Conservation (phyloP, 768 basidiomycete species). For the Daedaleopsis sinensis region DNA sequence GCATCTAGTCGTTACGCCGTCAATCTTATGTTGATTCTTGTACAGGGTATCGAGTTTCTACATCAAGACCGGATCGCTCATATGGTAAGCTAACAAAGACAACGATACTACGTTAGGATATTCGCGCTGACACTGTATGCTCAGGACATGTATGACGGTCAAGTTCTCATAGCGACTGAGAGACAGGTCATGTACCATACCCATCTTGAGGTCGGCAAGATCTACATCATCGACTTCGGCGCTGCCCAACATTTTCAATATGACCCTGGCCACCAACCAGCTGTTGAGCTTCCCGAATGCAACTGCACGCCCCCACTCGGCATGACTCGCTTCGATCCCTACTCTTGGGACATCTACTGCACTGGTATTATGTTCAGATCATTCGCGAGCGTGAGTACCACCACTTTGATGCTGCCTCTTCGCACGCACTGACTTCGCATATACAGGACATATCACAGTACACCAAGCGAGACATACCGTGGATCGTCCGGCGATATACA, state of each 20-base stretch:
- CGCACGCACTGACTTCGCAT: neutral
- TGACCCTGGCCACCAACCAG: neutral
- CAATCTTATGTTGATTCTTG: too few relatives aligned
- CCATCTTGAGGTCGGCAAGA: neutral
- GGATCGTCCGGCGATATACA: neutral
- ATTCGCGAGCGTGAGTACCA: neutral
- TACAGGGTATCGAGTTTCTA: too few relatives aligned
- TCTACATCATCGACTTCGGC: conserved; percentile 15
- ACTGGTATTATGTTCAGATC: neutral
- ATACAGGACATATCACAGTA: neutral
- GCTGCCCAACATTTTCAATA: neutral
- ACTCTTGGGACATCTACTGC: conserved; percentile 16
- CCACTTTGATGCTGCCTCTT: too few relatives aligned
- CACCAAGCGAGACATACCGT: neutral
- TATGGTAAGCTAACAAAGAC: too few relatives aligned
- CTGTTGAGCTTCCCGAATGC: neutral
- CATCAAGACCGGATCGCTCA: too few relatives aligned
- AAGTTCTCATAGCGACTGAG: neutral
- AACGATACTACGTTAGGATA: too few relatives aligned
- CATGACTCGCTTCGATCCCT: conserved; percentile 8
- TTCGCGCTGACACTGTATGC: too few relatives aligned
- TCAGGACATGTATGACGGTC: neutral
- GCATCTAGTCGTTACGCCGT: too few relatives aligned
- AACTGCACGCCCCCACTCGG: neutral
- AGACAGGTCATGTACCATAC: neutral